phyloP scores from a whole-genome alignment of 169 alveolate species.

The Plasmodium vinckei region DNA sequence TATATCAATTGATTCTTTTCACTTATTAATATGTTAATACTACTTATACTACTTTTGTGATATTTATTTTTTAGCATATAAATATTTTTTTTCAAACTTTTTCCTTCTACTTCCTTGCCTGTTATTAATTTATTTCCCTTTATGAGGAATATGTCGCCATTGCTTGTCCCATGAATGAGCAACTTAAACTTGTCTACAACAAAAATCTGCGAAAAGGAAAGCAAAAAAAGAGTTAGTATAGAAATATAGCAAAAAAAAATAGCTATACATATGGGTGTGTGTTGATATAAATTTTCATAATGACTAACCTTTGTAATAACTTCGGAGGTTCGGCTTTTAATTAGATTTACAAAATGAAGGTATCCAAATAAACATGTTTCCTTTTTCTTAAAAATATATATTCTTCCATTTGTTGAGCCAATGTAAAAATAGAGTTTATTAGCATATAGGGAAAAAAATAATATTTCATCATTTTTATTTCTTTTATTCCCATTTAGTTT shows the following conservation, averaged over 20 bases:
- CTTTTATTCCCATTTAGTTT: slow-evolving; percentile 30
- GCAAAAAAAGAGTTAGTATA: background rate
- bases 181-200: slow-evolving; percentile 9
- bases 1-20: slow-evolving; percentile 10
- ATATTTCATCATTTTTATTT: slow-evolving; percentile 3
- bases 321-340: slow-evolving; percentile 1
- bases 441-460: slow-evolving; percentile 30
- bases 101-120: slow-evolving; percentile 1
- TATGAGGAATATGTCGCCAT: slow-evolving; percentile 31
- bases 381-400: slow-evolving; percentile 51
- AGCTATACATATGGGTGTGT: too few species aligned
- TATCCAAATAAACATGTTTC: slow-evolving; percentile 7
- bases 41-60: slow-evolving; percentile 41
- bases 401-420: slow-evolving; percentile 64
- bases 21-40: slow-evolving; percentile 31
- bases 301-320: slow-evolving; percentile 49
- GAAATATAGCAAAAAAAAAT: background rate
- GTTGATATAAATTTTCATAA: too few species aligned
- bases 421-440: slow-evolving; percentile 29
- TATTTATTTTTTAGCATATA: background rate
- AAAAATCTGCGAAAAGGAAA: slow-evolving; percentile 23
- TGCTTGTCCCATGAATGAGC: slow-evolving; percentile 42
- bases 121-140: background rate
- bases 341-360: slow-evolving; percentile 11
- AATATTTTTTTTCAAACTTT: background rate